These are phyloP conservation scores for Penicillium ucsense DNA, from an alignment of 495 filamentous ascomycete species.

Conservation along the genomic window DNA sequence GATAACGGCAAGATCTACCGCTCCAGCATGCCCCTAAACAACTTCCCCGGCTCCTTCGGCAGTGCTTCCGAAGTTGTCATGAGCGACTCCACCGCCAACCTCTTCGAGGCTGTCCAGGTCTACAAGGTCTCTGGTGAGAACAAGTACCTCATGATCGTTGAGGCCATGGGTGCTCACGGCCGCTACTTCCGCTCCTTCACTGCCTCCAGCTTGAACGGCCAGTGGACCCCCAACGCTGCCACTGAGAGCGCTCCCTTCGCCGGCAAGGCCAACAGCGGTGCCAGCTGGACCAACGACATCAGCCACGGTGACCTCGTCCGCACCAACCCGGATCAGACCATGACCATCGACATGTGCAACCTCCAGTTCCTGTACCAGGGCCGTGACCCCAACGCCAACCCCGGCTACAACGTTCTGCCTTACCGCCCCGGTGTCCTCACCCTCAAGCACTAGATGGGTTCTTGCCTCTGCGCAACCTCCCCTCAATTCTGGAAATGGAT, in stretches of 20 bases:
- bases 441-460: slow-evolving; percentile 17
- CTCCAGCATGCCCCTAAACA: slow-evolving; percentile 44
- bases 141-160: slow-evolving; percentile 54
- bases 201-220: slow-evolving; percentile 39
- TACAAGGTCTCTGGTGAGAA: slow-evolving; percentile 46
- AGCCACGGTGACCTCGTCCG: slow-evolving; percentile 52
- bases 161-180: slow-evolving; percentile 45
- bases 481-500: no score
- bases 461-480: neutral
- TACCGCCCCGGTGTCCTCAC: slow-evolving; percentile 46
- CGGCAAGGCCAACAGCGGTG: slow-evolving; percentile 51
- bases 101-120: slow-evolving; percentile 56
- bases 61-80: slow-evolving; percentile 34
- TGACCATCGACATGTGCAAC: slow-evolving; percentile 48
- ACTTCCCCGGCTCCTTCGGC: slow-evolving; percentile 53
- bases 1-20: slow-evolving; percentile 59
- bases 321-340: slow-evolving; percentile 44
- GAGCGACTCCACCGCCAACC: slow-evolving; percentile 41
- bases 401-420: slow-evolving; percentile 19
- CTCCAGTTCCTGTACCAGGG: slow-evolving; percentile 53
- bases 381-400: slow-evolving; percentile 16
- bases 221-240: slow-evolving; percentile 44
- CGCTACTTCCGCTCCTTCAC: slow-evolving; percentile 60
- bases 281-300: slow-evolving; percentile 55
- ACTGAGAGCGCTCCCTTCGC: slow-evolving; percentile 48